Evolutionary conservation across 352 stramenopile species (phyloP), one percentile per base, ranked within the genome.

Genomic region (Pythium apleroticum): DNA sequence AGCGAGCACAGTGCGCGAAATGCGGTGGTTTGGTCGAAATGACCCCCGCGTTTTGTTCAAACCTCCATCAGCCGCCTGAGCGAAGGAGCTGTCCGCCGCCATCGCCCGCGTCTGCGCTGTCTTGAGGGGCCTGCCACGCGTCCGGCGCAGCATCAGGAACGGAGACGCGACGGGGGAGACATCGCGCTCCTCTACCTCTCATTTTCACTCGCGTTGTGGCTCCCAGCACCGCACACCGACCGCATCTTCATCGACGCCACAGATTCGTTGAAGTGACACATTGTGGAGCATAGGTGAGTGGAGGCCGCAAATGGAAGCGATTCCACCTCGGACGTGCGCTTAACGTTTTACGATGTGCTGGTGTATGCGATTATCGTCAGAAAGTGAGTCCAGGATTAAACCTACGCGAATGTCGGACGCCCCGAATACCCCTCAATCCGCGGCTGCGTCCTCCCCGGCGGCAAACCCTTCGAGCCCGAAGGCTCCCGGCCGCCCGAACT

Each of bases 401-500:
- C n/a, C 19, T n/a, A 10, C n/a, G 20, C n/a, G 17, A 15, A 65
- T 71, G 57, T 46, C 65, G 1, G 65, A 71, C 20, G 27, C 43
- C 7, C 52, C 65, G 10, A 24, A 39, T 19, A 71, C 57, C 25
- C 65, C 65, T 25, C 55, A 63, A 31, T 27, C 43, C 2, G 52
- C 54, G 2, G 46, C 24, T 11, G 57, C 39, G 1, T 55, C 45
- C 7, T 86, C 78, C 35, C 78, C 78, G 2, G 43, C 67, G 3
- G 66, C 66, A 15, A 81, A 70, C 50, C 60, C 57, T 20, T 73
- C 24, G 37, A 81, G 80, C 14, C 61, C 72, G 0, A 87, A 84
- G 55, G 66, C 80, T 0, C 80, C 84, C 3, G 56, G 71, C 9
- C 80, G 80, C 28, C 39, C 77, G 19, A 52, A 62, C 17, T 60